Conservation (phyloP, 306 rosid genomes). For the Abrus pulchellus region DNA sequence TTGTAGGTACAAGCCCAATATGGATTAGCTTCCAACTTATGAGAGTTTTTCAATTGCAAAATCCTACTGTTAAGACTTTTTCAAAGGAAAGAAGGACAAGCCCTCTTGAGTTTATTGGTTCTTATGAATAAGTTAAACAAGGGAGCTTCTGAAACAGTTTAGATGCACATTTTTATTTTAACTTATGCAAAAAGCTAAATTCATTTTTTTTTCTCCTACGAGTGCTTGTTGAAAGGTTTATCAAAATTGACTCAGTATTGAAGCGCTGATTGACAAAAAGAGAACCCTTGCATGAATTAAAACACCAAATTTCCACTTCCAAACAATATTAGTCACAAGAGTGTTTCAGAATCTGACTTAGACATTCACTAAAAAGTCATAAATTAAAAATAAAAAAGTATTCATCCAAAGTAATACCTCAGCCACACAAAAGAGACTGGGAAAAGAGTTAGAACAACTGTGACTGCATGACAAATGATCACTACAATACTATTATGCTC, state of each 20-base stretch:
- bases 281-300: conserved; percentile 4
- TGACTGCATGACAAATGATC: conserved; percentile 8
- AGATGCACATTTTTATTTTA: not conserved
- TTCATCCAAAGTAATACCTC: not conserved
- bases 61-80: not conserved
- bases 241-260: not conserved
- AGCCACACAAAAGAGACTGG: not conserved
- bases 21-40: not conserved
- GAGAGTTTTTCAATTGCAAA: not conserved
- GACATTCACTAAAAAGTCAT: not conserved
- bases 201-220: too few species aligned
- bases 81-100: not conserved
- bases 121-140: not conserved
- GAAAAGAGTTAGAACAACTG: conserved; percentile 1
- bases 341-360: conserved; percentile 3
- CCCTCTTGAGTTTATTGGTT: not conserved
- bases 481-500: not conserved
- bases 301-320: conserved; percentile 12
- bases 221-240: not conserved
- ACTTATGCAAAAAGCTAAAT: not conserved
- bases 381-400: not conserved
- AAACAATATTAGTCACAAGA: not conserved
- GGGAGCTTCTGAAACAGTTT: not conserved
- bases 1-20: not conserved
- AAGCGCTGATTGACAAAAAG: conserved; percentile 5